Evolutionary conservation across 2,329 filamentous ascomycete genomes (phyloP), one percentile per base, ranked within the genome.

Genomic region (Diaporthe amygdali): DNA sequence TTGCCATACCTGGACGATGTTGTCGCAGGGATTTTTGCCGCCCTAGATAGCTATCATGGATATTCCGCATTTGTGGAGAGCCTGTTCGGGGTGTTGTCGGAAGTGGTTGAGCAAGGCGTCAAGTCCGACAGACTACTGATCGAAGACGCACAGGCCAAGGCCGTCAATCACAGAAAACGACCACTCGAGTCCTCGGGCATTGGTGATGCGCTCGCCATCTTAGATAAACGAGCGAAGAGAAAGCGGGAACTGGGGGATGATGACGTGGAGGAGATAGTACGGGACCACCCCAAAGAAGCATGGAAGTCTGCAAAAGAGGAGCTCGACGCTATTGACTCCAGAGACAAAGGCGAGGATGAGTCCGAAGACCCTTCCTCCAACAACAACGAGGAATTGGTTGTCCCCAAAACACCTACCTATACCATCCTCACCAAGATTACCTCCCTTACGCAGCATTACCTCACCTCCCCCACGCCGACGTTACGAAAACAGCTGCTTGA

Each of bases 41-140:
- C 95, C 0, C 84, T 99, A n/a, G 95, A 98, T 75, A 94, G 94
- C 77, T 99, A 96, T 76, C 96, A 99, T 77, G 96, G 96, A 1
- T 98, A 99, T 79, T 91, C 94, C 0, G 83, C 88, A 22, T 91
- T 99, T 70, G 95, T 97, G 0, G 94, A 97, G 78, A 89, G 91
- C 55, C 84, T 99, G 7, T 99, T 98, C 79, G 85, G 89, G 1
- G 94, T 97, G 0, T 83, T 99, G 6, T 91, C 90, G 68, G 93
- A 94, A 72, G 90, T 98, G 70, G 94, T 96, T 14, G 90, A 94
- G 67, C 94, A 97, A 81, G 94, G 94, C 4, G 89, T 91, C 14
- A 92, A 90, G 74, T 87, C 87, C 2, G 82, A 85, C 54, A 81
- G 81, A 70, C 81, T 89, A 2, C 81, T 89, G 8, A 75, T 88